phyloP scores from a whole-genome alignment of 352 stramenopile species.

The Lagenidium sp. region DNA sequence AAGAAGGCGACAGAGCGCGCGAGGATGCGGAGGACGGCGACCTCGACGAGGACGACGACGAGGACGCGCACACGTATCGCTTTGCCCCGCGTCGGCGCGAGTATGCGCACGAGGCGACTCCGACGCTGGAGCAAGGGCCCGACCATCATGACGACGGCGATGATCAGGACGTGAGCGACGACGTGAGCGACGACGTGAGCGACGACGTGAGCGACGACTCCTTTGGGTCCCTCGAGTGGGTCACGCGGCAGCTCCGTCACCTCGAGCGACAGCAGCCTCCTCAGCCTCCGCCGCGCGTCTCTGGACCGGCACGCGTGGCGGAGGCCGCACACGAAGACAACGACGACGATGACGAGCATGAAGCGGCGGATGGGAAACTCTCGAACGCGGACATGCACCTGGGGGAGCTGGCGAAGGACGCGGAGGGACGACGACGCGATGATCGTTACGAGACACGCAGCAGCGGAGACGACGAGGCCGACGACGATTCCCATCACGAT shows the following conservation, averaged over 20 bases:
- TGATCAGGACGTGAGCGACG: background rate
- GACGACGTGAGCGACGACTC: slow-evolving; percentile 11
- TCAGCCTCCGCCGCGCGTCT: too few relatives aligned
- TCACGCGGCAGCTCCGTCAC: slow-evolving; percentile 12
- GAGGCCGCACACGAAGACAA: slow-evolving; percentile 5
- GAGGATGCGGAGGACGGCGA: background rate
- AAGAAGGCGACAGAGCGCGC: background rate
- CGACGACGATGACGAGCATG: slow-evolving; percentile 13
- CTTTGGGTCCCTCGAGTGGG: slow-evolving; percentile 18
- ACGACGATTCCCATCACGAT: slow-evolving; percentile 17
- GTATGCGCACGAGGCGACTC: too few relatives aligned
- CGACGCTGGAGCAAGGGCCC: too few relatives aligned
- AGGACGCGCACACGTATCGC: too few relatives aligned
- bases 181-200: slow-evolving; percentile 4
- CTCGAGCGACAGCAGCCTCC: slow-evolving; percentile 5
- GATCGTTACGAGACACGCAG: too few relatives aligned
- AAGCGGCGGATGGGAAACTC: slow-evolving; percentile 10
- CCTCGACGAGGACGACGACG: background rate
- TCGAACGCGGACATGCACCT: too few relatives aligned
- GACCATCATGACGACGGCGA: background rate
- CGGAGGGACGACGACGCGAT: too few relatives aligned
- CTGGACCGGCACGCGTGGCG: too few relatives aligned
- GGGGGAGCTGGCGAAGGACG: too few relatives aligned
- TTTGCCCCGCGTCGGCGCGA: background rate
- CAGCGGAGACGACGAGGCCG: slow-evolving; percentile 4